These are phyloP conservation scores for Aspergillus campestris DNA, from an alignment of 495 filamentous ascomycete genomes.

Conservation along the genomic window DNA sequence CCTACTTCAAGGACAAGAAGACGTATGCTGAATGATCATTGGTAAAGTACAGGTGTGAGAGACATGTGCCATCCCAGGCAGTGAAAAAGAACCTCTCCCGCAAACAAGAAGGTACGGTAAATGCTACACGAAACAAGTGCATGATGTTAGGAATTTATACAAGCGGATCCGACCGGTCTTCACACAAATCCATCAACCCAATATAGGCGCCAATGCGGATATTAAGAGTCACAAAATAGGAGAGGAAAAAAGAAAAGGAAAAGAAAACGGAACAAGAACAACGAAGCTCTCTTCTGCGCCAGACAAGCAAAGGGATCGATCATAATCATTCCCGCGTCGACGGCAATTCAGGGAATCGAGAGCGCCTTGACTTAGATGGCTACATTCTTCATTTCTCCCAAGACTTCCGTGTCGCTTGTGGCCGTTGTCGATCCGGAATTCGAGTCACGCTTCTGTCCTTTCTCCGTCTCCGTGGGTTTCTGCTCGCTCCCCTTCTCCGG, in stretches of 20 bases:
- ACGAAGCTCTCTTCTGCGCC: background rate
- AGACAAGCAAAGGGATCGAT: conserved; percentile 14
- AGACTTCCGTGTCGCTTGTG: conserved; percentile 31
- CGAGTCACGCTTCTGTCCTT: conserved; percentile 23
- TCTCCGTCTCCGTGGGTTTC: conserved; percentile 21
- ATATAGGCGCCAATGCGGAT: conserved; percentile 5
- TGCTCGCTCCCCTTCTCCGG: conserved; percentile 15
- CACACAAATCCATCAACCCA: conserved; percentile 12
- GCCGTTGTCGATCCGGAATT: conserved; percentile 17
- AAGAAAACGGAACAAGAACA: conserved; percentile 3
- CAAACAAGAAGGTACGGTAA: background rate
- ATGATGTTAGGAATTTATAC: conserved; percentile 16
- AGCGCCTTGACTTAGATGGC: conserved; percentile 32
- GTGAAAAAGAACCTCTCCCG: conserved; percentile 2
- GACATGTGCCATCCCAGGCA: background rate
- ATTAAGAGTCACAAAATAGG: conserved; percentile 4
- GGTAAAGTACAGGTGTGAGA: too few relatives aligned
- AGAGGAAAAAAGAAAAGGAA: conserved; percentile 8
- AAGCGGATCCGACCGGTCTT: conserved; percentile 11
- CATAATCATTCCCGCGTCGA: too few relatives aligned
- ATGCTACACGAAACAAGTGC: background rate
- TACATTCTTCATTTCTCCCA: conserved; percentile 51
- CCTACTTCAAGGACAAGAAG: too few relatives aligned
- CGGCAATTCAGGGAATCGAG: too few relatives aligned
- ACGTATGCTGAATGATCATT: too few relatives aligned